Evolutionary conservation across 2,329 filamentous ascomycete species (phyloP), one percentile per base, ranked within the genome.

Genomic region (Aspergillus pseudoglaucus): DNA sequence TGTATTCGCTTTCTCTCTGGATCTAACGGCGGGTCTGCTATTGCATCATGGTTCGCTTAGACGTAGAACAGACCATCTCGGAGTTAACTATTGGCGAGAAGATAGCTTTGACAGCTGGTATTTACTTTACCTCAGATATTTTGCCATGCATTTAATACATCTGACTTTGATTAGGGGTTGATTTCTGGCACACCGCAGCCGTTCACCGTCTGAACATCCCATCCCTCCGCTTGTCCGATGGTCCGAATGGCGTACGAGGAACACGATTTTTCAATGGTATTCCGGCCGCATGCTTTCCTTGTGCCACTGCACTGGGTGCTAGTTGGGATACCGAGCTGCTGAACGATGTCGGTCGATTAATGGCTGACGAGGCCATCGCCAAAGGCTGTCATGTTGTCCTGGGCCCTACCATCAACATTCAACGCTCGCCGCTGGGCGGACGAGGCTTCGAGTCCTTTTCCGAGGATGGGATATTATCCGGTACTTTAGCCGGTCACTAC

Each of bases 401-500:
- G 7, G 87, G 84, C 0, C 87, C 87, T 2, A 90, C 87, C 1
- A 83, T 90, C 30, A 90, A 88, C 70, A 84, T 89, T 75, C 88
- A 93, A 59, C 80, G 88, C 14, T 87, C 87, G 44, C 88, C 88
- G 0, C 75, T 93, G 0, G 88, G 88, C n/a, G 88, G 88, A 15
- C 79, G 88, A 50, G 90, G 90, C 54, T 94, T 93, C 56, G 88
- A 94, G 67, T 90, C 87, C 0, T 93, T 90, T 64, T 89, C 86
- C 0, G 88, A 93, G 65, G 88, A 93, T 56, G 88, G 88, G 0
- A 78, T 84, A 8, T 75, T 94, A 4, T 88, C 87, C 0, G 87
- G 87, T 27, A 85, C 83, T 53, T 71, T 90, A 51, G 84, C 85
- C 10, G 80, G 84, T 1, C 78, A 85, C 50, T 87, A 87, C 52